Base-by-base conservation (phyloP, 2,329 filamentous ascomycete species). In the Aspergillus chevalieri region DNA sequence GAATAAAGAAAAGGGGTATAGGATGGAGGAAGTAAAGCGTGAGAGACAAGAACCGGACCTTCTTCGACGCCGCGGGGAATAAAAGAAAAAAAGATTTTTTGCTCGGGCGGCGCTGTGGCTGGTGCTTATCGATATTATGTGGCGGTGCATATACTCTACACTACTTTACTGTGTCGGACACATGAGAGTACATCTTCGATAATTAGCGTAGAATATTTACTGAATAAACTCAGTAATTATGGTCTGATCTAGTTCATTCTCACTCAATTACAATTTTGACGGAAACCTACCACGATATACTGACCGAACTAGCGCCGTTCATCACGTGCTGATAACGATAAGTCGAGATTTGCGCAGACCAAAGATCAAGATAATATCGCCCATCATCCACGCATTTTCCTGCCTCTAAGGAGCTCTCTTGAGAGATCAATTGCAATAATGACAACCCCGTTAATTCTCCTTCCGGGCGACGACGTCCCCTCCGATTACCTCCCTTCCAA, bases 401-500 rank as follows among this genome's bases (percentile, higher is more conserved):
- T 36, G 6, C 34, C 15, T 36, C 14, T 17, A 6, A 4, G 6
- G n/a, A 17, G n/a, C 14, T 36, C 15, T 17, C 33, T 9, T 2
- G 14, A 15, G 38, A 41, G 17, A 41, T 12, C 17, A 17, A 22
- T 41, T 21, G 15, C 17, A 19, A 19, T 19, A 9, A 86, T 86
- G 82, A 69, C 79, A 21, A 72, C 78, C 30, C 75, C 81, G 24
- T 71, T 76, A n/a, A 72, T 92, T 54, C 81, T 96, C 53, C 81
- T 97, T 6, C 93, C 93, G 0, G 91, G 93, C 57, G 90, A 96
- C 60, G 65, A 74, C 28, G 78, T 96, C 43, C 81, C 88, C 51
- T 67, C 79, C 1, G 76, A 80, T 22, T 71, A 80, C 33, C 78
- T 95, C 34, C 88, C 89, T 2, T 80, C 80, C 26, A 77, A 79